Base-by-base conservation (phyloP, 257 asterid species). In the Handroanthus guayacan region DNA sequence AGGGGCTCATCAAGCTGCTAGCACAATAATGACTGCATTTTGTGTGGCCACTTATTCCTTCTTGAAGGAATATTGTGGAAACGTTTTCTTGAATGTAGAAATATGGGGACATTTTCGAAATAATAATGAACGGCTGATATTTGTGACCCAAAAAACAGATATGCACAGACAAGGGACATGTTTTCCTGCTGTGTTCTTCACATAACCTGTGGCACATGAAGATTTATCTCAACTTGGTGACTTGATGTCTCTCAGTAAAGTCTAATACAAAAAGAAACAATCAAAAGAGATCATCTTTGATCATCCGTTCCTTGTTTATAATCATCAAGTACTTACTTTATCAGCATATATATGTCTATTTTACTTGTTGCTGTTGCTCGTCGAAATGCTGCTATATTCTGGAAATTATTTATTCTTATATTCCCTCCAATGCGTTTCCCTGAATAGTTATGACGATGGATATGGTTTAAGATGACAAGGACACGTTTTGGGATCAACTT, bases 381-480 rank as follows among this genome's bases (percentile, higher is more conserved):
- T 5, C 55, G 31, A 1, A 37, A 3, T 76, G 75, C 61, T 44
- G 69, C 63, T 44, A 75, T 52, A 31, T 64, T 56, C 50, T 62
- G 45, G 38, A 7, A 48, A 25, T 6, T 78, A 14, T 9, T 38
- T 12, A 43, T 44, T 54, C 51, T 63, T 71, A 37, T 31, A 17
- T 41, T 60, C 39, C 62, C 34, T 56, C 71, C 44, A 25, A 48
- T 14, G 13, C 5, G 18, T 66, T 76, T 79, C 25, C 73, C 62
- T 55, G 70, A 44, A 63, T 51, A 65, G 72, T 76, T 74, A 71
- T 57, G 44, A 71, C 48, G 44, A 31, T 47, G 20, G 47, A 41
- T 65, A 65, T 44, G 25, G 41, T 65, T 66, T 25, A 72, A 31
- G 78, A 64, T 47, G 81, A 68, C 45, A 61, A 52, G 58, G 57